Base-by-base conservation (phyloP, 305 asterid genomes). In the Fraxinus floribunda region DNA sequence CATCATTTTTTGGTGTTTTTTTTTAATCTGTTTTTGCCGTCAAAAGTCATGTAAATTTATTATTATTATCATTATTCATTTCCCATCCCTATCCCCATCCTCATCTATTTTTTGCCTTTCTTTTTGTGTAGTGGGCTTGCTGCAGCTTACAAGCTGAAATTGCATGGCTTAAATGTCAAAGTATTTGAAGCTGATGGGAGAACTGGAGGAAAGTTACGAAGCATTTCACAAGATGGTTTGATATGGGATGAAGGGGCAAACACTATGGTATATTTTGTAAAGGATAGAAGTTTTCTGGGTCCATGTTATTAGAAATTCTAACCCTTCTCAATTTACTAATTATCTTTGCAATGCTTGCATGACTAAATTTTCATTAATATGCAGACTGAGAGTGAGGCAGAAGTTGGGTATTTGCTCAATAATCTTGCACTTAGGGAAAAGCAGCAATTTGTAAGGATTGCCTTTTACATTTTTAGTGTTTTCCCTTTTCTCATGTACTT, bases 191-290 rank as follows among this genome's bases (percentile, higher is more conserved):
- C 94, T 38, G 95, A 92, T 74, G 93, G 82, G 83, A 90, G 94
- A 88, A 86, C 95, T 84, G 98, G 98, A 84, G 98, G 98, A 71
- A 95, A 90, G 91, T 85, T 95, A 66, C 90, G 90, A 89, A 91
- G 92, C 86, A 81, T 90, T 86, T 87, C 89, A 30, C 92, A 79
- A 36, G 86, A 92, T 87, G 97, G 98, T 80, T 62, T 95, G 77
- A 83, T 92, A 87, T 95, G 98, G 98, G 98, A 95, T 62, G 97
- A 95, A 86, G 98, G 98, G 30, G 98, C 98, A 22, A 95, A 95
- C 87, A 94, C 98, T 81, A 95, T 95, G 98, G 98, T 95, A 84
- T 52, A 66, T 71, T 39, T 4, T 29, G 66, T 84, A 30, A 78
- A 75, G 60, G 70, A 68, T 81, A 7, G 16, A 46, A 78, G 72